Percentiles rank a stretch among this genome's conserved stretches.
phyloP scores from a whole-genome alignment of 768 basidiomycete genomes.

The Tricholoma furcatifolium region DNA sequence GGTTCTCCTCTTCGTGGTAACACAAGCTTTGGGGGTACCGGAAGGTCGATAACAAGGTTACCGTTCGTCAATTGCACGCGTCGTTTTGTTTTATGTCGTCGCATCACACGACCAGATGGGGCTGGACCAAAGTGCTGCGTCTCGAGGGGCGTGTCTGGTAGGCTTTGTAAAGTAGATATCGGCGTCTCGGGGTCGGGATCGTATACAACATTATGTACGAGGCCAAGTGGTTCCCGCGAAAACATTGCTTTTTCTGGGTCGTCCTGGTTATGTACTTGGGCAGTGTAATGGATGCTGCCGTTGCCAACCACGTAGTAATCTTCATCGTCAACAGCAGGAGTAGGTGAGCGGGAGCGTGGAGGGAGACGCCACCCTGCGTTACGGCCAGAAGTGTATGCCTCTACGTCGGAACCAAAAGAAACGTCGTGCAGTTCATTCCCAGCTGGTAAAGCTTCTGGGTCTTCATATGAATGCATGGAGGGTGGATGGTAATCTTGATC shows the following conservation, averaged over 20 bases:
- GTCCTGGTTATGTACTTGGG: slow-evolving; percentile 27
- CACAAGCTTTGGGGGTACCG: slow-evolving; percentile 82
- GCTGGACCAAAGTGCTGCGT: slow-evolving; percentile 89
- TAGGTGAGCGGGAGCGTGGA: slow-evolving; percentile 73
- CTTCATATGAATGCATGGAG: slow-evolving; percentile 32
- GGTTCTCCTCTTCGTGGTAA: slow-evolving; percentile 68
- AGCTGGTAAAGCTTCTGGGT: slow-evolving; percentile 30
- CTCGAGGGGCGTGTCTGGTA: slow-evolving; percentile 54
- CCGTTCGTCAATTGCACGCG: slow-evolving; percentile 84
- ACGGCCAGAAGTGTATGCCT: slow-evolving; percentile 68
- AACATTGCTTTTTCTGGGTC: slow-evolving; percentile 41
- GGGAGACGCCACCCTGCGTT: slow-evolving; percentile 41
- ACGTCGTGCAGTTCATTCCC: slow-evolving; percentile 38
- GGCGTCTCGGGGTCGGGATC: slow-evolving; percentile 44
- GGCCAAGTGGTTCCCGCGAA: slow-evolving; percentile 19
- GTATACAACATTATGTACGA: slow-evolving; percentile 34
- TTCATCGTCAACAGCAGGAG: slow-evolving; percentile 72
- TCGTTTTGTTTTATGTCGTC: slow-evolving; percentile 76
- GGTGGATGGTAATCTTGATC: slow-evolving; percentile 35
- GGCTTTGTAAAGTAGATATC: slow-evolving; percentile 36
- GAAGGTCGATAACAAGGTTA: slow-evolving; percentile 81
- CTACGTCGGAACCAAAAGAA: slow-evolving; percentile 63
- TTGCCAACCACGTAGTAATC: slow-evolving; percentile 62
- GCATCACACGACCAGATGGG: slow-evolving; percentile 72
- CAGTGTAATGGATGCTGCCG: slow-evolving; percentile 56